Evolutionary conservation across 2,329 filamentous ascomycete genomes (phyloP).

Genomic region (Reticulascus tulasneorum): DNA sequence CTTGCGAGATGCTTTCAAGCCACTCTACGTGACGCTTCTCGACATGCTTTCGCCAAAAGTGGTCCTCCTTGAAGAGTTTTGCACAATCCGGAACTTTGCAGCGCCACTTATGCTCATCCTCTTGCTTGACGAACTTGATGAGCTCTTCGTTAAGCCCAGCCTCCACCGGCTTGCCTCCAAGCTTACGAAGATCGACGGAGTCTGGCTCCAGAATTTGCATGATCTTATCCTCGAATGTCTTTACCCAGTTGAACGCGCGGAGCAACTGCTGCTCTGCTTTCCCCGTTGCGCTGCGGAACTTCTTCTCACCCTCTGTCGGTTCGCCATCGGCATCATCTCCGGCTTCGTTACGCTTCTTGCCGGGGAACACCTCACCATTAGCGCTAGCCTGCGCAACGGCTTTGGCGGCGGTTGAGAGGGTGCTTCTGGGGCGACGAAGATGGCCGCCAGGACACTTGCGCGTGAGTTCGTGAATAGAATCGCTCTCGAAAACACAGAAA

Average conservation of each 20-base stretch:
- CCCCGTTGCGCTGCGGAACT: constrained; percentile 62
- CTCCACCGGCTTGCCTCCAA: constrained; percentile 82
- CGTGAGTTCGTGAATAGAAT: constrained; percentile 92
- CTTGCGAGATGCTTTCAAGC: constrained; percentile 73
- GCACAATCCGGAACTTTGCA: constrained; percentile 95
- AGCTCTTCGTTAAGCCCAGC: constrained; percentile 86
- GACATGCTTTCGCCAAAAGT: constrained; percentile 97
- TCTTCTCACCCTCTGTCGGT: constrained; percentile 66
- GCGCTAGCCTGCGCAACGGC: constrained; percentile 83
- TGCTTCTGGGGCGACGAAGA: constrained; percentile 83
- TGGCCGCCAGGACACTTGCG: constrained; percentile 98
- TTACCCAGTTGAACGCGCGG: constrained; percentile 97
- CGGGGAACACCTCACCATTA: constrained; percentile 75
- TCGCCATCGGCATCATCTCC: constrained; percentile 65
- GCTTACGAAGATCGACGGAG: constrained; percentile 79
- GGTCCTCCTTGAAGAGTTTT: constrained; percentile 94
- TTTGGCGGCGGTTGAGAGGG: constrained; percentile 77
- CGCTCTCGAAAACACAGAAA: constrained; percentile 98
- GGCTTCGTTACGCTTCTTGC: constrained; percentile 66
- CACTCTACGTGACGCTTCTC: constrained; percentile 94
- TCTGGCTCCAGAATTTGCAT: constrained; percentile 89
- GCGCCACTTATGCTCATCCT: constrained; percentile 94
- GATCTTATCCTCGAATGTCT: constrained; percentile 96
- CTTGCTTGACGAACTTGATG: constrained; percentile 85
- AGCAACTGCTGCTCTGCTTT: constrained; percentile 91